A percentile compares a stretch with the other conserved stretches of the same genome.
Conservation (phyloP, 108 stramenopile species). For the Cyclotella choctawhatcheeana region DNA sequence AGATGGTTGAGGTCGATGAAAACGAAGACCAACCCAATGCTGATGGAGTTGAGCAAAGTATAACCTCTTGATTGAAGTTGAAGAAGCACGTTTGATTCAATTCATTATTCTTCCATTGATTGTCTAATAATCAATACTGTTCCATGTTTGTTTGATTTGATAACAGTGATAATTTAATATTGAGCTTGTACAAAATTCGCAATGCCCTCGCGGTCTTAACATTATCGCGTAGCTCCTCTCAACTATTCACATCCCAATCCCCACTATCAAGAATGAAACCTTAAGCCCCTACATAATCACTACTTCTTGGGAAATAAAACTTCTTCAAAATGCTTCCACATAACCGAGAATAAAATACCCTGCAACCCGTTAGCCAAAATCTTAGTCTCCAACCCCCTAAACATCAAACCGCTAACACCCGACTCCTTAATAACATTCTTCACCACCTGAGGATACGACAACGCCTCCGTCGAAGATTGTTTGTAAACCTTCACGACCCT, state of each 20-base stretch:
- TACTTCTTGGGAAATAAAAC: conserved; percentile 84
- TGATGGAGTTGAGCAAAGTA: background rate
- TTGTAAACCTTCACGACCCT: conserved; percentile 99
- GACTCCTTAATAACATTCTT: conserved; percentile 86
- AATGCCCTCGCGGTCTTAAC: background rate
- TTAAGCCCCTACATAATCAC: too few relatives aligned
- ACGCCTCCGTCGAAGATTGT: conserved; percentile 86
- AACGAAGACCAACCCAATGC: background rate
- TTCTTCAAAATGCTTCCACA: conserved; percentile 99
- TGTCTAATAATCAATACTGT: too few relatives aligned
- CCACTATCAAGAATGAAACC: too few relatives aligned
- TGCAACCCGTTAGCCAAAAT: conserved; percentile 98
- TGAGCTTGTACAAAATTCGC: background rate
- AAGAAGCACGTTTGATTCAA: too few relatives aligned
- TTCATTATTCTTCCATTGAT: too few relatives aligned
- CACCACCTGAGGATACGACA: conserved; percentile 93
- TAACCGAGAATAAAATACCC: conserved; percentile 95
- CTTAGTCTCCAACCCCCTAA: conserved; percentile 97
- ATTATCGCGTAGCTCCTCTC: background rate
- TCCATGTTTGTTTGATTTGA: conserved; percentile 8
- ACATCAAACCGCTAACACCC: conserved; percentile 93
- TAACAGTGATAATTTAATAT: background rate
- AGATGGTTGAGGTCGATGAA: conserved; percentile 4
- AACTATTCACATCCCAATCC: background rate
- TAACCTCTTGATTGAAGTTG: too few relatives aligned